Evolutionary conservation across 805 yeast genomes (phyloP), one percentile per base, ranked within the genome.

Genomic region (Pichia phayaonensis): DNA sequence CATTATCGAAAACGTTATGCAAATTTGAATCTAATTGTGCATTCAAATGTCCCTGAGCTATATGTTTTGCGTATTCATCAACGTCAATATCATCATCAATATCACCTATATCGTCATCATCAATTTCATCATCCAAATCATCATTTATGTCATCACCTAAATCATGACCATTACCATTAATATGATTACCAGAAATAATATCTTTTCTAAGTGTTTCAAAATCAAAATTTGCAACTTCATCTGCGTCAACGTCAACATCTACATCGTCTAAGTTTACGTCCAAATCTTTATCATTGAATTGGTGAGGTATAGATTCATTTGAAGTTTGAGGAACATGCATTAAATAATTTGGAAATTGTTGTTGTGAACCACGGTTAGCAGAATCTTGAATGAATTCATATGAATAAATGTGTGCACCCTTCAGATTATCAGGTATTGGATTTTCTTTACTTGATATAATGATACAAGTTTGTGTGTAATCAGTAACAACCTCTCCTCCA

Each of bases 401-500:
- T 5, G 54, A 51, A 20, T 57, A 57, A 22, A 57, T 46, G 29
- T 56, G 58, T 3, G 56, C 58, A 11, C 29, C 39, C 18, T 46
- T 49, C 18, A 57, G 38, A 31, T 53, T 53, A 4, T 47, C 46
- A 15, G 58, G 55, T 4, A 57, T 29, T 23, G 41, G 42, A 12
- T 31, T 31, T 12, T 44, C 47, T 23, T 46, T 50, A 21, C 49
- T 49, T 10, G 56, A 49, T 24, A 57, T 47, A 5, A 57, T 45
- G 36, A 56, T 54, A 12, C 55, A 54, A 18, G 51, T 50, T 27
- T 49, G 50, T 18, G 44, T 38, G 23, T 43, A 47, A 43, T 57
- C 58, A 20, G 44, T 16, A 1, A 47, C 49, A 15, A 59, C 55
- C 5, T 40, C 40, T 10, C 62, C 62, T n/a, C 62, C 62, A 26